phyloP scores from a whole-genome alignment of 2,329 filamentous ascomycete species.

The Stylonectria norvegica region DNA sequence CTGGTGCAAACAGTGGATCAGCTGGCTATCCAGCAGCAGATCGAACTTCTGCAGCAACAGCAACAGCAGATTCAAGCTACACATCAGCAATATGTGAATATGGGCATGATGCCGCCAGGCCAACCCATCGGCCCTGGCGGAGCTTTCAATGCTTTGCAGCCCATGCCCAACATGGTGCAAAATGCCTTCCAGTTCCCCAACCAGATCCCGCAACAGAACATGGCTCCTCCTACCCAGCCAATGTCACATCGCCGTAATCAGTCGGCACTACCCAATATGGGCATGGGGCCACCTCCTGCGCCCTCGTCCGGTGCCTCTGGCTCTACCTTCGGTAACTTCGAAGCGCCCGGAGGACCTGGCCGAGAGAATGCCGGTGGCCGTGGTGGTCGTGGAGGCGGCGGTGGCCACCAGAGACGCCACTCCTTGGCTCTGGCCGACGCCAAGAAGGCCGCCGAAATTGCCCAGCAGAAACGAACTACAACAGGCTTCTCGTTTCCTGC shows the following conservation, averaged over 20 bases:
- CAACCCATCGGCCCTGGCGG: constrained; percentile 69
- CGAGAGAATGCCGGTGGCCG: constrained; percentile 48
- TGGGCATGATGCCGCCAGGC: constrained; percentile 87
- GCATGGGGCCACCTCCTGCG: constrained; percentile 82
- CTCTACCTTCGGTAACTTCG: constrained; percentile 74
- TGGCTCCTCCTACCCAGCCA: constrained; percentile 75
- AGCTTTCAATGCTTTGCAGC: constrained; percentile 74
- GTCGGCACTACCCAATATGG: constrained; percentile 90
- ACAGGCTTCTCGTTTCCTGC: constrained; percentile 92
- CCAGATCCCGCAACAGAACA: constrained; percentile 70
- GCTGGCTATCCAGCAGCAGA: constrained; percentile 95
- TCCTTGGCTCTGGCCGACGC: constrained; percentile 92
- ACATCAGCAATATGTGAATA: constrained; percentile 95
- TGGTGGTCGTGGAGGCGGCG: constrained; percentile 69
- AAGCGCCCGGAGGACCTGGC: constrained; percentile 46
- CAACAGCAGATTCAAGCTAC: constrained; percentile 96
- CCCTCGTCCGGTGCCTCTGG: constrained; percentile 89
- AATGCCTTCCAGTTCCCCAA: constrained; percentile 86
- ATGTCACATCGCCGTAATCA: constrained; percentile 94
- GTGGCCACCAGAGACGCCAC: constrained; percentile 89
- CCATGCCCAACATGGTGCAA: constrained; percentile 75
- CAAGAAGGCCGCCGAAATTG: constrained; percentile 94
- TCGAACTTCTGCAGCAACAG: constrained; percentile 94
- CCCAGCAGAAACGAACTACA: constrained; percentile 93
- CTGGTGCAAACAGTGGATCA: constrained; percentile 76